Evolutionary conservation across 306 rosid genomes (phyloP), one percentile per base, ranked within the genome.

Genomic region (Acmispon strigosus): DNA sequence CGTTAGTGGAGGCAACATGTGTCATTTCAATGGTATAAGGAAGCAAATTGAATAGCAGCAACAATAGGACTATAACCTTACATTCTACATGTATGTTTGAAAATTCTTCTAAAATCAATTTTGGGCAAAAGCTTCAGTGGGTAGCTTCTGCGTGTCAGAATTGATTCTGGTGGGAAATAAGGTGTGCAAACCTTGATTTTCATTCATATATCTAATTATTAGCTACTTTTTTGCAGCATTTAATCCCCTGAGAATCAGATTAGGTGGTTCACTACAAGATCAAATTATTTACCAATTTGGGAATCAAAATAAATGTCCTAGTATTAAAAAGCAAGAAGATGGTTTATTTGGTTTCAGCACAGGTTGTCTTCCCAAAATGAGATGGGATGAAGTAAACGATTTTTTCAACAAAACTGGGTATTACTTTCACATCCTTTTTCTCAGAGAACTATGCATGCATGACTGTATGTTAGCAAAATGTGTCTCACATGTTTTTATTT

Each of bases 211-310:
- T 61, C 22, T 77, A 62, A 62, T 62, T 59, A 1, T 5, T 44
- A 2, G 20, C 4, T 15, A 24, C 32, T 16, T 29, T 70, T 60
- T 49, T 7, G 22, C 80, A 85, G 88, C 88, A 7, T 87, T 90
- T 32, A 66, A 37, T 18, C 75, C 88, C 5, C 2, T 87, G 76
- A 84, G 94, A 72, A 79, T 86, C 22, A 80, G 96, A 86, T 1
- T 87, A 20, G 96, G 94, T 81, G 96, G 96, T 9, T 90, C 96
- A 53, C 7, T 86, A 8, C 73, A 88, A 81, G 94, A 90, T 77
- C 82, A 73, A 16, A 66, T 86, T 14, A 58, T 72, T 36, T 90
- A 88, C 76, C 80, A 77, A 56, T 81, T 88, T 68, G 89, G 94
- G 0, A 32, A 10, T 2, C 70, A 18, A 3, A 29, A 24, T 19